These are phyloP conservation scores for Aspergillus fischeri DNA, from an alignment of 2,329 filamentous ascomycete species.

Conservation along the genomic window DNA sequence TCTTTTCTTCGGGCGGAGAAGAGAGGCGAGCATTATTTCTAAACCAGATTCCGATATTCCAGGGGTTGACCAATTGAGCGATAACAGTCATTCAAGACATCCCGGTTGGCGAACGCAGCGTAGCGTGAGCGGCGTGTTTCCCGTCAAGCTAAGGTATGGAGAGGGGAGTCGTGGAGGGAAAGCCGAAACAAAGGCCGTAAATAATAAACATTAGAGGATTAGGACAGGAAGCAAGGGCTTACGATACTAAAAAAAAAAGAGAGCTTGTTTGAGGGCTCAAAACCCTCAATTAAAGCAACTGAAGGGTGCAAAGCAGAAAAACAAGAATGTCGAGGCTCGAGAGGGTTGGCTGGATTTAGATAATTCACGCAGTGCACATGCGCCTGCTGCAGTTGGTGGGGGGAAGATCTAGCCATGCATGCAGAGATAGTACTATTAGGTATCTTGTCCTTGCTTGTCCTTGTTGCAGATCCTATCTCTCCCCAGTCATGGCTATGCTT, in stretches of 20 bases:
- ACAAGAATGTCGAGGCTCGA: background rate
- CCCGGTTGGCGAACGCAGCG: background rate
- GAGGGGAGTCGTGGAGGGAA: background rate
- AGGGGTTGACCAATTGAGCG: background rate
- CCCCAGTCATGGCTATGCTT: background rate
- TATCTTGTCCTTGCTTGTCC: background rate
- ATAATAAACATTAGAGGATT: background rate
- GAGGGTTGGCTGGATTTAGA: background rate
- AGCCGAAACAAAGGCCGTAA: background rate
- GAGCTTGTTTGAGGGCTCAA: background rate
- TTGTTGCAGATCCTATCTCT: background rate
- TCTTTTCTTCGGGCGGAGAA: constrained; percentile 28
- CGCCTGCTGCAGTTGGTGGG: background rate
- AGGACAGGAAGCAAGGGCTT: background rate
- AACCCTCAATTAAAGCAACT: background rate
- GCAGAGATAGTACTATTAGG: background rate
- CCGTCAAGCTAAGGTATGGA: background rate
- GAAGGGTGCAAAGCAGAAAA: background rate
- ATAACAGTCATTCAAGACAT: background rate
- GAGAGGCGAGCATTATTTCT: constrained; percentile 27
- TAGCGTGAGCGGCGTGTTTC: background rate
- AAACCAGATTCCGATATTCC: background rate
- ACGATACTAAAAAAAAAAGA: background rate
- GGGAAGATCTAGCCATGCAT: background rate
- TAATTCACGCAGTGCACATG: constrained; percentile 3